Conservation (phyloP, 257 asterid genomes). For the Solanum pinnatisectum region DNA sequence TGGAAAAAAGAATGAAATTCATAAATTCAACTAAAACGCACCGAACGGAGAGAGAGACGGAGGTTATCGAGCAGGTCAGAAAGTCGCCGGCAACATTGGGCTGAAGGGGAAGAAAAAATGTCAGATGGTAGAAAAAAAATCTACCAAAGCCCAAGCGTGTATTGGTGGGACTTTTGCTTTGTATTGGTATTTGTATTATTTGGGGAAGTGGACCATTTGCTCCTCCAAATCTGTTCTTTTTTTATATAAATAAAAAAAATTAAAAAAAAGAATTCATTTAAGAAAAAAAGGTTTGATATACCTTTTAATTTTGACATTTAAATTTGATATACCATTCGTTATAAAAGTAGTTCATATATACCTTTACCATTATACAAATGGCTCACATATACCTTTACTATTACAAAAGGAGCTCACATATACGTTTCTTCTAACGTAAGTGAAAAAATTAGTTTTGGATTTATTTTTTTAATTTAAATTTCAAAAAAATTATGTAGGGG, state of each 20-base stretch:
- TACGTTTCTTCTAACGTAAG: too few species aligned
- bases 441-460: too few species aligned
- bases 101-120: background rate
- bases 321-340: rapidly evolving
- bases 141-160: background rate
- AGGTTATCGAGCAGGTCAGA: background rate
- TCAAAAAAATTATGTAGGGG: too few species aligned
- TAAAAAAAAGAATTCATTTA: too few species aligned
- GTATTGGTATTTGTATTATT: background rate
- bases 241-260: too few species aligned
- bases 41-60: background rate
- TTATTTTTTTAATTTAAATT: too few species aligned
- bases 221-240: background rate
- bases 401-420: too few species aligned
- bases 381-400: too few species aligned
- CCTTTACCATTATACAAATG: too few species aligned
- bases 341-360: too few species aligned
- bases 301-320: too few species aligned
- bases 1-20: background rate
- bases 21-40: background rate
- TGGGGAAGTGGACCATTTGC: background rate
- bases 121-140: background rate
- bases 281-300: too few species aligned
- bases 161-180: background rate
- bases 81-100: background rate